Percentiles rank a stretch among this genome's conserved stretches.
These are phyloP conservation scores for Malassezia slooffiae DNA, from an alignment of 1,284 basidiomycete genomes.

Conservation along the genomic window DNA sequence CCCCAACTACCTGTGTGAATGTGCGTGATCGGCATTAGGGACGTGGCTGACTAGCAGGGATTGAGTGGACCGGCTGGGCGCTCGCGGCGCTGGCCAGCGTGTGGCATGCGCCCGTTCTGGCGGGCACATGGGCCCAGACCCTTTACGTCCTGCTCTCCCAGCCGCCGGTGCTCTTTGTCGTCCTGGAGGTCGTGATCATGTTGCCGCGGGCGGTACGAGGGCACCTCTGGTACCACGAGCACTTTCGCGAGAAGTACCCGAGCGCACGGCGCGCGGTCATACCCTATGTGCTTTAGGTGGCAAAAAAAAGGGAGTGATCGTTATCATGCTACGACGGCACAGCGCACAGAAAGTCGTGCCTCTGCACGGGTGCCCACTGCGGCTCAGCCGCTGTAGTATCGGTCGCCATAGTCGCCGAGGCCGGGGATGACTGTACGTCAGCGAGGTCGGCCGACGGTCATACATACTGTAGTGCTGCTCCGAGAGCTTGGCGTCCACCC, in stretches of 20 bases:
- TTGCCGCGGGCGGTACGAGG: constrained; percentile 65
- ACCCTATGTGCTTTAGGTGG: constrained; percentile 57
- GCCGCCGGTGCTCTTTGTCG: constrained; percentile 53
- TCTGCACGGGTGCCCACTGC: no score
- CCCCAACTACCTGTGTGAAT: constrained; percentile 86
- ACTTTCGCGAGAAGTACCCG: constrained; percentile 59
- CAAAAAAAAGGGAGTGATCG: no score
- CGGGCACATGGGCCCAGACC: constrained; percentile 17
- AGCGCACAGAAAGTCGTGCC: no score
- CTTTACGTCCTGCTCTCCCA: constrained; percentile 15
- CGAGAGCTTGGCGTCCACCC: constrained; percentile 91
- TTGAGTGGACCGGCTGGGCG: constrained; percentile 42
- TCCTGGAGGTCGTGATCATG: constrained; percentile 63
- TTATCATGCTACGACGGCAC: no score
- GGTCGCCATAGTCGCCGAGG: constrained; percentile 41
- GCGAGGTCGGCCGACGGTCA: not conserved
- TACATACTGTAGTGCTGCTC: constrained; percentile 51
- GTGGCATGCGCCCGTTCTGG: constrained; percentile 15
- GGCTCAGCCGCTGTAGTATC: constrained; percentile 38
- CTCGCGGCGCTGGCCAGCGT: constrained; percentile 19
- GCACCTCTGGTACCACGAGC: constrained; percentile 66
- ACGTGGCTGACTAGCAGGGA: constrained; percentile 18
- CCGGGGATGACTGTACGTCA: constrained; percentile 29
- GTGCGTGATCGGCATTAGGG: constrained; percentile 27
- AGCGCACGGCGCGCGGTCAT: constrained; percentile 57